Percentiles rank a stretch among this genome's conserved stretches.
Evolutionary conservation across 1,284 basidiomycete genomes (phyloP).

Genomic region (Polyporus tsugae): DNA sequence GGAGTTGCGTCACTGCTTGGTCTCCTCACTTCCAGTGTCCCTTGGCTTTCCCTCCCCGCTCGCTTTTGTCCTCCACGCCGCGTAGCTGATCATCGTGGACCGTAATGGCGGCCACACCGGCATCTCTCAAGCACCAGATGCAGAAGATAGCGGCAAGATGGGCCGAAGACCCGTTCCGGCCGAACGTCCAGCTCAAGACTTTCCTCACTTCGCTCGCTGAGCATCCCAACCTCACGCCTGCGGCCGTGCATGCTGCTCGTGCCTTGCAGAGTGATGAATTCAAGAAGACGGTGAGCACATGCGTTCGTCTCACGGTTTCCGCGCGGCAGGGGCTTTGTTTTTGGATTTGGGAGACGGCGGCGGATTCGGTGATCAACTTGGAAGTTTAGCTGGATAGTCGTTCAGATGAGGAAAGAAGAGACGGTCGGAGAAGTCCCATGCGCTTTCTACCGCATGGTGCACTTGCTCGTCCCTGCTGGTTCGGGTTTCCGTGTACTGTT

Average conservation of each 20-base stretch:
- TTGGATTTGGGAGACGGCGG: background rate
- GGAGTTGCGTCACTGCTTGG: background rate
- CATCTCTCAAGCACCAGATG: constrained; percentile 54
- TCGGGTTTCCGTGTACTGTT: background rate
- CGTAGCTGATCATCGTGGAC: constrained; percentile 11
- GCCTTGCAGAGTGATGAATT: constrained; percentile 61
- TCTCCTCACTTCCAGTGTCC: background rate
- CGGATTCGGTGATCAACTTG: background rate
- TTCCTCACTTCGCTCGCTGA: constrained; percentile 70
- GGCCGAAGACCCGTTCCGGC: constrained; percentile 76
- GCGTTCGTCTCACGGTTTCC: background rate
- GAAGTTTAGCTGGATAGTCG: background rate
- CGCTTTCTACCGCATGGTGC: background rate
- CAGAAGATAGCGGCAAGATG: constrained; percentile 61
- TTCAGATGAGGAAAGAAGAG: background rate
- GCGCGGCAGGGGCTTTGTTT: background rate
- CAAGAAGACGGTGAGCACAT: constrained; percentile 58
- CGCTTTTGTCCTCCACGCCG: background rate
- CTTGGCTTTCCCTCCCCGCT: background rate
- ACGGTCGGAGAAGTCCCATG: background rate
- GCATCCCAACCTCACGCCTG: constrained; percentile 70
- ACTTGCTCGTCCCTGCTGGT: background rate
- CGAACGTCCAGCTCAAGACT: constrained; percentile 71
- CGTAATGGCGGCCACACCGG: constrained; percentile 43
- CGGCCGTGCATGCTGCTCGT: constrained; percentile 64